phyloP scores from a whole-genome alignment of 2,329 filamentous ascomycete genomes.

The Claviceps capensis region DNA sequence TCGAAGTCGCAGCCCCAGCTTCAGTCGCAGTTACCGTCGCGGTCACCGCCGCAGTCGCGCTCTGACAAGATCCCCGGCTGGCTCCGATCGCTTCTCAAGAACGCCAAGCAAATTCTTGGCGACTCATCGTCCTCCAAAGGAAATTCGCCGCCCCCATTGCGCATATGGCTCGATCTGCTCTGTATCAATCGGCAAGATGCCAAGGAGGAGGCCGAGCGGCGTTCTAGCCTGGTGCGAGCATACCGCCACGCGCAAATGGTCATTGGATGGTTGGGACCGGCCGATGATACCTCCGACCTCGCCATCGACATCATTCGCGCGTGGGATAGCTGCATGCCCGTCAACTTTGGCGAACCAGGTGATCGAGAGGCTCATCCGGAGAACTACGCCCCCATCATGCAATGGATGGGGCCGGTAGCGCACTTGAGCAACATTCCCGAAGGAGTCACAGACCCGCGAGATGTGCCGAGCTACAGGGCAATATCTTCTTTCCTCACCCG shows the following conservation, averaged over 20 bases:
- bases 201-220: constrained; percentile 15
- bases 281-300: constrained; percentile 14
- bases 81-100: constrained; percentile 10
- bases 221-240: constrained; percentile 16
- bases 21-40: constrained; percentile 4
- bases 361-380: constrained; percentile 19
- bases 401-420: constrained; percentile 16
- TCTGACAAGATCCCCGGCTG: constrained; percentile 10
- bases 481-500: constrained; percentile 17
- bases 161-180: constrained; percentile 19
- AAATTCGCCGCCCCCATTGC: constrained; percentile 7
- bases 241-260: constrained; percentile 19
- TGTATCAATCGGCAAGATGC: constrained; percentile 17
- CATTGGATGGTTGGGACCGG: constrained; percentile 20
- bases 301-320: constrained; percentile 14
- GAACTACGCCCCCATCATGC: constrained; percentile 19
- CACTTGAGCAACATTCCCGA: constrained; percentile 12
- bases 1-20: background rate
- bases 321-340: constrained; percentile 19
- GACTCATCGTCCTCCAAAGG: background rate
- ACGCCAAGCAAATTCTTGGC: constrained; percentile 5
- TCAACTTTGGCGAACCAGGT: constrained; percentile 19
- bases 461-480: constrained; percentile 12
- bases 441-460: constrained; percentile 11
- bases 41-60: constrained; percentile 6